Conservation (phyloP, 208 protist genomes). For the Willaertia magna region DNA sequence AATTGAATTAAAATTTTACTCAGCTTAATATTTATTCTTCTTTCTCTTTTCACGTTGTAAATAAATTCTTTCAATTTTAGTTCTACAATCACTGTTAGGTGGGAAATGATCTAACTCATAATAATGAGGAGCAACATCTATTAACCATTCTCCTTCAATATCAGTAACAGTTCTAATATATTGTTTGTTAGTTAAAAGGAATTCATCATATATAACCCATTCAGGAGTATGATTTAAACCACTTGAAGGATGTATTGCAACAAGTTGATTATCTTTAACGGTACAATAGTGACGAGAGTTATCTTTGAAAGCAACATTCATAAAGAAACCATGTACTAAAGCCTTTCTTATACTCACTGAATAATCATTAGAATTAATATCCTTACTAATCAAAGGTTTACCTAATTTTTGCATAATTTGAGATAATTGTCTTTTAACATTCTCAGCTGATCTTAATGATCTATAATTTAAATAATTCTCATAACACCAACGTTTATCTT, state of each 20-base stretch:
- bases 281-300: constrained; percentile 60
- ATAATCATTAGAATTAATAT: constrained; percentile 34
- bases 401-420: constrained; percentile 31
- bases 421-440: constrained; percentile 55
- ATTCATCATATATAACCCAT: constrained; percentile 78
- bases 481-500: constrained; percentile 50
- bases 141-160: constrained; percentile 53
- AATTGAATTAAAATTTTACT: too few relatives aligned
- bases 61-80: not conserved
- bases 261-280: constrained; percentile 65
- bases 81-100: not conserved
- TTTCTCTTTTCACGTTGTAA: not conserved
- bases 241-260: constrained; percentile 36
- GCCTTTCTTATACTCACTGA: constrained; percentile 59
- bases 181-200: constrained; percentile 40
- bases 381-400: constrained; percentile 30
- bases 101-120: constrained; percentile 27
- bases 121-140: constrained; percentile 43
- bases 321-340: constrained; percentile 60
- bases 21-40: not conserved
- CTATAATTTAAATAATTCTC: constrained; percentile 68
- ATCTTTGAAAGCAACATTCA: constrained; percentile 65
- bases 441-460: constrained; percentile 58
- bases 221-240: constrained; percentile 55
- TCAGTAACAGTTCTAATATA: constrained; percentile 74